Evolutionary conservation across 352 stramenopile species (phyloP).

Genomic region (Phytopythium ostracodes): DNA sequence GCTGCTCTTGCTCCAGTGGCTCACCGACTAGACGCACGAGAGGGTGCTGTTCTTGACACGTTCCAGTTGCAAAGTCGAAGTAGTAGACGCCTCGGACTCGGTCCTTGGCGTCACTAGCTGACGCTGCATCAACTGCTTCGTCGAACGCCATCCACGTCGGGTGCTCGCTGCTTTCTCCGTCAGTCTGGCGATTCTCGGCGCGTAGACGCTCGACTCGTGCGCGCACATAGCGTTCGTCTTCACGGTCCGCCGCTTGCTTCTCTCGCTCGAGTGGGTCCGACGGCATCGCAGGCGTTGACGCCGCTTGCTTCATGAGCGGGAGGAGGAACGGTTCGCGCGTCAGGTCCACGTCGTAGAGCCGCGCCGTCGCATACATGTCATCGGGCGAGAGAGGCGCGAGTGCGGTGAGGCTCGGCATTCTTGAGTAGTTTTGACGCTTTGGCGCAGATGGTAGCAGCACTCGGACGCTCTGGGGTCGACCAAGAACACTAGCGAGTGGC

Average conservation of each 20-base stretch:
- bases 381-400: slow-evolving; percentile 26
- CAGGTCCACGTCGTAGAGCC: slow-evolving; percentile 40
- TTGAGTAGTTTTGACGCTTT: not conserved
- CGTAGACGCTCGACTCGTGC: slow-evolving; percentile 45
- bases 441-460: too few relatives aligned
- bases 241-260: slow-evolving; percentile 13
- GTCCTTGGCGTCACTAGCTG: not conserved
- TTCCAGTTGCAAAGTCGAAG: slow-evolving; percentile 50
- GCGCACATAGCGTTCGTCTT: slow-evolving; percentile 37
- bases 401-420: not conserved
- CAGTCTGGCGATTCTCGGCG: slow-evolving; percentile 14
- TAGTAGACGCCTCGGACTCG: slow-evolving; percentile 31
- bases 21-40: slow-evolving; percentile 27
- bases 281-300: slow-evolving; percentile 36
- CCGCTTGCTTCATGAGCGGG: slow-evolving; percentile 44
- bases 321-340: slow-evolving; percentile 42
- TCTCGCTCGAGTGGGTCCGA: slow-evolving; percentile 16
- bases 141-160: slow-evolving; percentile 56
- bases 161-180: slow-evolving; percentile 6
- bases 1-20: slow-evolving; percentile 9
- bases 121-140: slow-evolving; percentile 3
- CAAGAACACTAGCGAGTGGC: not conserved
- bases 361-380: slow-evolving; percentile 40
- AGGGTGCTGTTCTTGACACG: slow-evolving; percentile 28
- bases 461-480: too few relatives aligned